Percentiles rank a stretch among this genome's conserved stretches.
Evolutionary conservation across 305 asterid species (phyloP).

Genomic region (Ilex paraguariensis): DNA sequence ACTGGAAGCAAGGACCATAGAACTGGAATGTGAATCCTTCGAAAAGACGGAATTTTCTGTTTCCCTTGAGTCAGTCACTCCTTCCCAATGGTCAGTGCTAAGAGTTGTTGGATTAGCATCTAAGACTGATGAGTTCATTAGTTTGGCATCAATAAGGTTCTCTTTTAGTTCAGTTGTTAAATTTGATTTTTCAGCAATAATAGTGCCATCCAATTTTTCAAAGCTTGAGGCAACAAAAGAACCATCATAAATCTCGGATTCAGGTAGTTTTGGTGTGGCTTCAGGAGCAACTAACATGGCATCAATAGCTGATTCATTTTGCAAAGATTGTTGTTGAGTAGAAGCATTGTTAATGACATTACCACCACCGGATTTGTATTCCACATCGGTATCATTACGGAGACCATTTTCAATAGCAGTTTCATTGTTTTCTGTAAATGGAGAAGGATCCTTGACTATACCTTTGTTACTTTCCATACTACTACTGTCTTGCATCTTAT

Average conservation of each 20-base stretch:
- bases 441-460: constrained; percentile 32
- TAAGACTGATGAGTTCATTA: constrained; percentile 14
- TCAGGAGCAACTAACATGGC: constrained; percentile 37
- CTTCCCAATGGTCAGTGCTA: constrained; percentile 30
- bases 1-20: constrained; percentile 4
- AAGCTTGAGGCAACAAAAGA: constrained; percentile 30
- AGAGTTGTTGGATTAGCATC: constrained; percentile 27
- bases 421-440: constrained; percentile 32
- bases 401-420: constrained; percentile 34
- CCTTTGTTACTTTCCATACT: constrained; percentile 36
- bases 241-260: constrained; percentile 29
- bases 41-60: constrained; percentile 21
- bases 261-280: constrained; percentile 32
- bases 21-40: constrained; percentile 25
- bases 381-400: constrained; percentile 32
- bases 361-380: constrained; percentile 34
- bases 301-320: constrained; percentile 31
- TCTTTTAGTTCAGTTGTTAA: constrained; percentile 20
- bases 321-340: constrained; percentile 25
- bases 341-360: constrained; percentile 21
- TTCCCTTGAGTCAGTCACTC: constrained; percentile 26
- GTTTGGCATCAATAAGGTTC: constrained; percentile 21
- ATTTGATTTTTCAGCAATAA: constrained; percentile 17
- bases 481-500: constrained; percentile 33
- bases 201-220: constrained; percentile 28